Evolutionary conservation across 768 basidiomycete species (phyloP).

Genomic region (Naematelia encephala): DNA sequence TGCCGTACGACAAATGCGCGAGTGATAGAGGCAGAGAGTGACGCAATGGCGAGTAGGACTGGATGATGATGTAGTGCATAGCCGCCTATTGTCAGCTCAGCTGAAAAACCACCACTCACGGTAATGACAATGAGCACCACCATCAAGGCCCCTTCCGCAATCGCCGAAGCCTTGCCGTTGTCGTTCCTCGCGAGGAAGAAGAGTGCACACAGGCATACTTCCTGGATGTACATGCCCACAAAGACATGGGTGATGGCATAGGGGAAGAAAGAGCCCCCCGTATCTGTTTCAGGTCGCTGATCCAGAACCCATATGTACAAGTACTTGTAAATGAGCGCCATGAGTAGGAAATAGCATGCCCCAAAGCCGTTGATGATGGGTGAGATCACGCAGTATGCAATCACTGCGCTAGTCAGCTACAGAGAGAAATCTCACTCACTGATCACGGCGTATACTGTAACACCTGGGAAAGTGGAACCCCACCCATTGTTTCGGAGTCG

Average conservation of each 20-base stretch:
- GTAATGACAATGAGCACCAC: slow-evolving; percentile 79
- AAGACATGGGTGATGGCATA: slow-evolving; percentile 90
- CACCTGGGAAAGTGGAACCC: slow-evolving; percentile 69
- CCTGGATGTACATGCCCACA: slow-evolving; percentile 87
- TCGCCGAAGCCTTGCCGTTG: slow-evolving; percentile 58
- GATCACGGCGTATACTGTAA: slow-evolving; percentile 79
- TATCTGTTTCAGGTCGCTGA: slow-evolving; percentile 67
- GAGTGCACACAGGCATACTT: slow-evolving; percentile 75
- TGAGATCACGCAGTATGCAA: slow-evolving; percentile 75
- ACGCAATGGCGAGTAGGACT: slow-evolving; percentile 76
- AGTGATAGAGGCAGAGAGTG: slow-evolving; percentile 72
- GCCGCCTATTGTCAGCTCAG: slow-evolving; percentile 55
- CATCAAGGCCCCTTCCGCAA: slow-evolving; percentile 78
- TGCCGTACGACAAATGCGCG: slow-evolving; percentile 64
- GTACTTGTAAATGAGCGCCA: slow-evolving; percentile 76
- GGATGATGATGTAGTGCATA: slow-evolving; percentile 69
- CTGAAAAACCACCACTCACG: slow-evolving; percentile 54
- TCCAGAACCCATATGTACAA: slow-evolving; percentile 73
- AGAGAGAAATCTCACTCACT: slow-evolving; percentile 54
- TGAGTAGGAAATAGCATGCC: slow-evolving; percentile 72
- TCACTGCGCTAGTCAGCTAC: slow-evolving; percentile 23
- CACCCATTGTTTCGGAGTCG: slow-evolving; percentile 62
- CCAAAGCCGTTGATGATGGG: slow-evolving; percentile 92
- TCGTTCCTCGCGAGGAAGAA: slow-evolving; percentile 79
- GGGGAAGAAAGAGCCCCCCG: slow-evolving; percentile 93